Evolutionary conservation across 495 filamentous ascomycete genomes (phyloP), one percentile per base, ranked within the genome.

Genomic region (Penicillium egyptiacum): DNA sequence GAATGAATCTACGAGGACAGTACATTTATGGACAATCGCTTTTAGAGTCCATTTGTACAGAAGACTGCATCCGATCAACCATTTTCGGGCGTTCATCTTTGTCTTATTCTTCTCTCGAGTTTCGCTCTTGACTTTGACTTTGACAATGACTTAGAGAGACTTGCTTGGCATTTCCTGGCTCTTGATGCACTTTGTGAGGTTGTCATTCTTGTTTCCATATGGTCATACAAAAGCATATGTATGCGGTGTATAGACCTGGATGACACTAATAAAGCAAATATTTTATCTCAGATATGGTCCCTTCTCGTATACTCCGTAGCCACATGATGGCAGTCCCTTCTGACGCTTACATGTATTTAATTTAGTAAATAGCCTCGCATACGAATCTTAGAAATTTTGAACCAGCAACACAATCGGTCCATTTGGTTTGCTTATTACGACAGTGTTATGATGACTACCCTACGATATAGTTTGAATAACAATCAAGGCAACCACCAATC

Each of bases 41-140:
- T 33, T 37, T 40, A 31, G 26, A 42, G 8, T 55, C 19, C 11
- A 50, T 40, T 5, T 51, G 35, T 12, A 35, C 41, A 28, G 28
- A 26, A 44, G 8, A 25, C 16, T 41, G 47, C 31, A 47, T 55
- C 16, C 53, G 43, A 39, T 43, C 28, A 22, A 46, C 16, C 30
- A 47, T 55, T 55, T 19, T 14, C 16, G 53, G 53, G 42, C 42
- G 42, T 55, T 55, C 6, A 16, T 33, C 2, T 26, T 17, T 35
- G 16, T 37, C 22, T 55, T 22, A 33, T 26, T 45, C 17, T 45
- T 54, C 9, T 23, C n/a, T 2, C 16, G 11, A 20, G 17, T 3
- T 9, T 53, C 25, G 16, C 10, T 41, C 11, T 53, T n/a, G 50
- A 30, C 25, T 28, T 39, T 39, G 35, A 17, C 33, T 12, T 33